These are phyloP conservation scores for Erythrobasidium yunnanense DNA, from an alignment of 768 basidiomycete genomes.

Conservation along the genomic window DNA sequence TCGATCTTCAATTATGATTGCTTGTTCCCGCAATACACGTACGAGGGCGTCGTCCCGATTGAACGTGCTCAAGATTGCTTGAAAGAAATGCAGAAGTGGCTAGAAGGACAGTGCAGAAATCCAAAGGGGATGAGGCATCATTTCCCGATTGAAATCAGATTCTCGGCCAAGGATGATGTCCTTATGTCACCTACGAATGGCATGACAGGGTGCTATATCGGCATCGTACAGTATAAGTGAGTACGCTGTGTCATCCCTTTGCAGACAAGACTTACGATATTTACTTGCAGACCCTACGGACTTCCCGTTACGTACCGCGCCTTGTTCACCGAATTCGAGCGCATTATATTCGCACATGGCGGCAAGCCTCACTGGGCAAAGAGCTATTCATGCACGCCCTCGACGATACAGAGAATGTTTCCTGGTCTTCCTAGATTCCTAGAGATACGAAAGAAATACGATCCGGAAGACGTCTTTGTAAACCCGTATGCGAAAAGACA, in stretches of 20 bases:
- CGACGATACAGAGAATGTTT: neutral
- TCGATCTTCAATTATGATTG: slow-evolving; percentile 88
- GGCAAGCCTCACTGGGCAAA: slow-evolving; percentile 97
- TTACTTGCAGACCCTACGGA: slow-evolving; percentile 20
- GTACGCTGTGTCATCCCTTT: slow-evolving; percentile 40
- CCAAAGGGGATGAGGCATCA: slow-evolving; percentile 71
- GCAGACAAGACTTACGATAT: no score
- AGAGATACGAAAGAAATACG: neutral
- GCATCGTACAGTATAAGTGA: slow-evolving; percentile 93
- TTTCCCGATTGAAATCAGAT: slow-evolving; percentile 85
- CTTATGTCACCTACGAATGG: slow-evolving; percentile 85
- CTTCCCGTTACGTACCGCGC: slow-evolving; percentile 52
- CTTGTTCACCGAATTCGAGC: slow-evolving; percentile 66
- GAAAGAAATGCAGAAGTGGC: slow-evolving; percentile 58
- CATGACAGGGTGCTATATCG: slow-evolving; percentile 77
- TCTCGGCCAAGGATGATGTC: slow-evolving; percentile 76
- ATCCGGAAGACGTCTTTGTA: slow-evolving; percentile 12
- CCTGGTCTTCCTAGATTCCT: slow-evolving; percentile 2
- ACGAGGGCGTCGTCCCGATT: slow-evolving; percentile 86
- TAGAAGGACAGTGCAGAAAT: slow-evolving; percentile 56
- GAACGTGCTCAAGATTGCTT: slow-evolving; percentile 58
- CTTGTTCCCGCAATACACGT: slow-evolving; percentile 57
- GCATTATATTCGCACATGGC: slow-evolving; percentile 55
- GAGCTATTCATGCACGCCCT: slow-evolving; percentile 48
- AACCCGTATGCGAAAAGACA: slow-evolving; percentile 17